These are phyloP conservation scores for Cryptococcus wingfieldii DNA, from an alignment of 1,284 basidiomycete species.

Conservation along the genomic window DNA sequence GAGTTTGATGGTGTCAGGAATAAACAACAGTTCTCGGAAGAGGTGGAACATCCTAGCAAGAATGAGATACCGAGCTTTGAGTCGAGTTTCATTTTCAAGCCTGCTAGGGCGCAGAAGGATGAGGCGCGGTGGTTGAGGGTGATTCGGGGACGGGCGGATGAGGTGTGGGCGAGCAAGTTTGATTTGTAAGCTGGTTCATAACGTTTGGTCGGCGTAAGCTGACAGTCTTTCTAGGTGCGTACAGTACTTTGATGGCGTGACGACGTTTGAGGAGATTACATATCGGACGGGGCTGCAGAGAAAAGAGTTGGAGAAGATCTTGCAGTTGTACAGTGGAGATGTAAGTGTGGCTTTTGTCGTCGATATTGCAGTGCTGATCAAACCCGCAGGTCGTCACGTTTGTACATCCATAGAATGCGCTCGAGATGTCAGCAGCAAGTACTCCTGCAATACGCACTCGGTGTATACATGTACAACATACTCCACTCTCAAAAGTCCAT, in stretches of 20 bases:
- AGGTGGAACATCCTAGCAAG: conserved; percentile 24
- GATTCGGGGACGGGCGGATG: conserved; percentile 35
- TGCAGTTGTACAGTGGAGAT: conserved; percentile 37
- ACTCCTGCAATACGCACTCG: too few relatives aligned
- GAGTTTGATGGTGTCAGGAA: conserved; percentile 17
- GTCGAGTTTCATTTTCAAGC: conserved; percentile 38
- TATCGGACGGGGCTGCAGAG: conserved; percentile 42
- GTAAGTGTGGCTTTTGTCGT: conserved; percentile 22
- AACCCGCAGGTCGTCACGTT: conserved; percentile 36
- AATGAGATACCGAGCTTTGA: conserved; percentile 29
- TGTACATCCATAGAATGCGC: conserved; percentile 30
- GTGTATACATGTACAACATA: not conserved
- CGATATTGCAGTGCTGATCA: not conserved
- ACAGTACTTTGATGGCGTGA: conserved; percentile 46
- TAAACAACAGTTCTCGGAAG: conserved; percentile 21
- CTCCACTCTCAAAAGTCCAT: not conserved
- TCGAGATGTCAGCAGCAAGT: too few relatives aligned
- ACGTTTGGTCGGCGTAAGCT: not conserved
- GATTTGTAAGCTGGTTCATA: conserved; percentile 33
- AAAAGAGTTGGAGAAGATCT: conserved; percentile 38
- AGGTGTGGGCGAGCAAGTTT: conserved; percentile 40
- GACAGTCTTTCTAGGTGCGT: conserved; percentile 28
- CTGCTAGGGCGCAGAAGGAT: conserved; percentile 42
- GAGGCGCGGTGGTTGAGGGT: conserved; percentile 44
- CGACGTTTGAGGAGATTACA: conserved; percentile 46